These are phyloP conservation scores for Cutaneotrichosporon spelunceum DNA, from an alignment of 1,284 basidiomycete species.

Conservation along the genomic window DNA sequence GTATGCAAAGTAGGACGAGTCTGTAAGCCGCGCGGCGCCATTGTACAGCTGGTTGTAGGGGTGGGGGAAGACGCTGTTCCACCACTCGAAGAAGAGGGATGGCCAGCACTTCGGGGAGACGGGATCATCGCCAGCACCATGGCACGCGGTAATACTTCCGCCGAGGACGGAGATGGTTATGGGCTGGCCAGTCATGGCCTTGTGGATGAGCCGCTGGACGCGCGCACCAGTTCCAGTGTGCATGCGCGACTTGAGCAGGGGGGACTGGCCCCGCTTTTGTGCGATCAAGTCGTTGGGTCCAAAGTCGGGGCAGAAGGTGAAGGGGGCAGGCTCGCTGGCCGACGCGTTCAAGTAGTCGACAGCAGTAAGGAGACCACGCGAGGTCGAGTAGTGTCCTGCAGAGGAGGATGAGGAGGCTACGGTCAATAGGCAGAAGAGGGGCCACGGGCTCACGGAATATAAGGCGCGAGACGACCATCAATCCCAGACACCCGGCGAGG, in stretches of 20 bases:
- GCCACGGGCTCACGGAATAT: conserved; percentile 52
- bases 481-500: conserved; percentile 58
- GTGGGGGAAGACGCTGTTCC: conserved; percentile 90
- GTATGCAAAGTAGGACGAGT: conserved; percentile 88
- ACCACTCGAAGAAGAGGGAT: conserved; percentile 89
- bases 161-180: conserved; percentile 88
- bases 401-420: conserved; percentile 1
- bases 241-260: conserved; percentile 71
- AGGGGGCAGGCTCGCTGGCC: conserved; percentile 64
- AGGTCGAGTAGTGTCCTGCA: conserved; percentile 19
- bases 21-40: conserved; percentile 81
- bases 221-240: conserved; percentile 78
- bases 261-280: conserved; percentile 68
- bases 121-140: conserved; percentile 88
- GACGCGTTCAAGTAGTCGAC: conserved; percentile 54
- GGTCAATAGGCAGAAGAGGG: not conserved
- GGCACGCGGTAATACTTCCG: conserved; percentile 87
- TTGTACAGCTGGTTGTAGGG: conserved; percentile 94
- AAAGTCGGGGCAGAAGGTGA: conserved; percentile 83
- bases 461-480: conserved; percentile 64
- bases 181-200: conserved; percentile 78
- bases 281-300: conserved; percentile 75
- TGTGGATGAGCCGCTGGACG: conserved; percentile 75
- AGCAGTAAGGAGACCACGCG: conserved; percentile 19
- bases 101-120: conserved; percentile 82